Evolutionary conservation across 495 filamentous ascomycete species (phyloP).

Genomic region (Paragyromitra xinjiangensis): DNA sequence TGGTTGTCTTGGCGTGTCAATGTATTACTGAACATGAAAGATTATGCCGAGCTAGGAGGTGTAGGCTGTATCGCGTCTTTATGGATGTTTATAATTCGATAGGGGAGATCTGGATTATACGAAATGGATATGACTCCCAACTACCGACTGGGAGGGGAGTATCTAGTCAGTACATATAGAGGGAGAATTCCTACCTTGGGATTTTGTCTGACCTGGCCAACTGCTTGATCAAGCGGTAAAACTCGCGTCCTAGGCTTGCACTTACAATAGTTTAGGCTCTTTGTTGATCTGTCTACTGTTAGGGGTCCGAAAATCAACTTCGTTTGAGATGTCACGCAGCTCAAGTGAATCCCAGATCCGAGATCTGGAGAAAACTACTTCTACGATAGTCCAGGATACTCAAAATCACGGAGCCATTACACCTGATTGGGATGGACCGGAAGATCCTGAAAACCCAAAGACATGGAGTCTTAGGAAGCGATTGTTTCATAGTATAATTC

Average conservation of each 20-base stretch:
- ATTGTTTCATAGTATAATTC: conserved; percentile 61
- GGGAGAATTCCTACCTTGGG: background rate
- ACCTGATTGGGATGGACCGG: conserved; percentile 64
- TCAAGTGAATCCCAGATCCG: background rate
- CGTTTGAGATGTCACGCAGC: conserved; percentile 11
- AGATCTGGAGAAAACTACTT: conserved; percentile 28
- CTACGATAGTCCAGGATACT: background rate
- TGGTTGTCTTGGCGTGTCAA: background rate
- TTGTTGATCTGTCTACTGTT: background rate
- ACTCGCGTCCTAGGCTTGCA: background rate
- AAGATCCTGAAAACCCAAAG: conserved; percentile 66
- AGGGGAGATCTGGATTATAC: background rate
- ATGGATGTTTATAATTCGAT: background rate
- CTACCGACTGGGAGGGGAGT: background rate
- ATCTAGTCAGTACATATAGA: background rate
- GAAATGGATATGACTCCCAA: no score
- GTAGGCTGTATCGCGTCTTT: background rate
- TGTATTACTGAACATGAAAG: conserved; percentile 15
- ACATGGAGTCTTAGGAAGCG: conserved; percentile 67
- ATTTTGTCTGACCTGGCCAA: background rate
- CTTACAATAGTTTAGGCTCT: background rate
- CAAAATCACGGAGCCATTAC: background rate
- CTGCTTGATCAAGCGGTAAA: background rate
- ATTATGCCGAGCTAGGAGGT: background rate
- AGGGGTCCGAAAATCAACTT: background rate